These are phyloP conservation scores for Leccinum griseonigrum DNA, from an alignment of 1,284 basidiomycete genomes.

Conservation along the genomic window DNA sequence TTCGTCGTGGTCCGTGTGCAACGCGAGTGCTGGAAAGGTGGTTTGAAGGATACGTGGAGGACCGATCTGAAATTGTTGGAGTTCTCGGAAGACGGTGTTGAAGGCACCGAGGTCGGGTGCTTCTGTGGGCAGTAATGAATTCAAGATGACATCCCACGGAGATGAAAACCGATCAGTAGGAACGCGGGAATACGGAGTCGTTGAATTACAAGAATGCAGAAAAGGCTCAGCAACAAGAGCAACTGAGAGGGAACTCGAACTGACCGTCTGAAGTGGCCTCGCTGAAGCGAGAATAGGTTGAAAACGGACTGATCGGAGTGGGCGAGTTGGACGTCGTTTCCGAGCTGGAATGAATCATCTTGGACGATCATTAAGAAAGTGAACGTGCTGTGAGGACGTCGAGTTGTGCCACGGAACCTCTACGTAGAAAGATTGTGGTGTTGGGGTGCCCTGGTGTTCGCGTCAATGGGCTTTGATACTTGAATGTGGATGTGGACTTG, in stretches of 20 bases:
- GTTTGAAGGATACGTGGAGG: conserved; percentile 31
- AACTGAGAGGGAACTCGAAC: conserved; percentile 12
- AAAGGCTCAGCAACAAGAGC: conserved; percentile 5
- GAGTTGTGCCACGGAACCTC: not conserved
- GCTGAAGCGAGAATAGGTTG: conserved; percentile 40
- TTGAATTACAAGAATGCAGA: not conserved
- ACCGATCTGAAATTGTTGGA: conserved; percentile 52
- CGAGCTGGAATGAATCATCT: conserved; percentile 26
- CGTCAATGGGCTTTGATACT: not conserved
- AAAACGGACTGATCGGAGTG: conserved; percentile 18
- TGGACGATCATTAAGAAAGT: conserved; percentile 12
- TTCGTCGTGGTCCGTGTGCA: conserved; percentile 23
- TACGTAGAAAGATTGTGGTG: not conserved
- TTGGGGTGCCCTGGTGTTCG: not conserved
- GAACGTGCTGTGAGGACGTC: not conserved
- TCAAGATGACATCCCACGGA: conserved; percentile 4
- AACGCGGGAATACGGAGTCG: conserved; percentile 1
- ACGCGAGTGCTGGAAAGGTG: conserved; percentile 4
- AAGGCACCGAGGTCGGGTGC: conserved; percentile 76
- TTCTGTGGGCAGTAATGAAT: conserved; percentile 37
- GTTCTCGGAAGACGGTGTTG: conserved; percentile 65
- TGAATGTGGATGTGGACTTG: not conserved
- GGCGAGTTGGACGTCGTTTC: conserved; percentile 24
- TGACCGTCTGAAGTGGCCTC: conserved; percentile 69
- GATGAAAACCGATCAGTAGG: conserved; percentile 9